Evolutionary conservation across 2,329 filamentous ascomycete genomes (phyloP), one percentile per base, ranked within the genome.

Genomic region (Fusarium subglutinans): DNA sequence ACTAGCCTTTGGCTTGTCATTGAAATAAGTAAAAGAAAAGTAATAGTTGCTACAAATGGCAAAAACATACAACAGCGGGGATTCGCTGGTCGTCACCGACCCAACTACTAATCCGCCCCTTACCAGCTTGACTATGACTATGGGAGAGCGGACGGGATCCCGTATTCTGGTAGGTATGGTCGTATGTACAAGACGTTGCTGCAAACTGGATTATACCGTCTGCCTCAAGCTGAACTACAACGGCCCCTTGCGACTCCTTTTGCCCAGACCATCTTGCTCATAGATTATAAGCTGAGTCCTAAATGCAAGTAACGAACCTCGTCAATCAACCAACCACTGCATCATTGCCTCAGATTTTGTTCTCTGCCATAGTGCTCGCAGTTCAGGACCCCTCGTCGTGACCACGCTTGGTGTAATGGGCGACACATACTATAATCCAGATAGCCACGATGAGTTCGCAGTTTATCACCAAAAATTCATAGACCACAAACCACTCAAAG

Each of bases 161-260:
- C 61, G 61, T 38, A 38, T 59, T 64, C 54, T 28, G 33, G 17
- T 33, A 58, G 28, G 44, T 60, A 35, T 59, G 54, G 61, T 64
- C 54, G 61, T 56, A 56, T 56, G 37, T 55, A 14, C n/a, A 13
- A 22, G 30, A 8, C 2, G 9, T 4, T 2, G n/a, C 13, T 17
- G 33, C 33, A 22, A 35, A 7, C n/a, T 22, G 33, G n/a, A 2
- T 24, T 9, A 37, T 53, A 4, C 0, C 0, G 8, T 8, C n/a
- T 0, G 5, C 3, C 12, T 35, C 2, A 8, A 0, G 3, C 17
- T 20, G 3, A 51, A 35, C 17, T 14, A 18, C 15, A 1, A 14
- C 3, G 12, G 4, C 22, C 8, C 4, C 22, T 24, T 5, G 5
- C 3, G 33, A 33, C 33, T 33, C 33, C 33, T 33, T 33, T 26